Base-by-base conservation (phyloP, 345 rosid species). In the Eutrema japonicum region DNA sequence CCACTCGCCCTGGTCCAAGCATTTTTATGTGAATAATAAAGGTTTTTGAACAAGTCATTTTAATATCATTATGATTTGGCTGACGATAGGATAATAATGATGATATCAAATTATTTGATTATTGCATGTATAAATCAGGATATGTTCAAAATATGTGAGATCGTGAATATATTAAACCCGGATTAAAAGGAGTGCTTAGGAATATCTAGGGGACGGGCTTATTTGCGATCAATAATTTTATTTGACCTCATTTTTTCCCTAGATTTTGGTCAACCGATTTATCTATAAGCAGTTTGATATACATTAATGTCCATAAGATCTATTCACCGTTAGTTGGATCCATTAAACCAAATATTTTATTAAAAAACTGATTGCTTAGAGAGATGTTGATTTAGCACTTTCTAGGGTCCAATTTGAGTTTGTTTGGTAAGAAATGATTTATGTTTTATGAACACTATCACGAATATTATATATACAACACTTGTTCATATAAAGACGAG, bases 1-100 rank as follows among this genome's bases (percentile, higher is more conserved):
- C 59, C 74, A 70, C 74, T 56, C 72, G 27, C 11, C 12, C 58
- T 9, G 46, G 42, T 30, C 68, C 74, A 70, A 42, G 22, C 66
- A 61, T 38, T 4, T 61, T 38, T 12, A 38, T 42, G 51, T 18
- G 18, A 18, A 18, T 18, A 62, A 13, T 30, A 62, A 62, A 22
- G 52, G 27, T 27, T 62, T 70, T 65, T 63, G 2, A 36, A 22
- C 26, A 46, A 64, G 55, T 64, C 2, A 47, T 33, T 14, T 64
- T 33, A 7, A 14, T 16, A 38, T 22, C 26, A 22, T 22, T 22
- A 22, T 22, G 2, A 22, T 22, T 18, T 18, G 22, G 22, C 22
- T 18, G 22, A 18, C 22, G 22, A 22, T 22, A 22, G 26, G 26
- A 22, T 22, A 22, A 22, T 22, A 22, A 22, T 22, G 26, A 22